Percentiles rank a stretch among this genome's conserved stretches.
These are phyloP conservation scores for Pestalotiopsis sp. DNA, from an alignment of 2,329 filamentous ascomycete species.

Conservation along the genomic window DNA sequence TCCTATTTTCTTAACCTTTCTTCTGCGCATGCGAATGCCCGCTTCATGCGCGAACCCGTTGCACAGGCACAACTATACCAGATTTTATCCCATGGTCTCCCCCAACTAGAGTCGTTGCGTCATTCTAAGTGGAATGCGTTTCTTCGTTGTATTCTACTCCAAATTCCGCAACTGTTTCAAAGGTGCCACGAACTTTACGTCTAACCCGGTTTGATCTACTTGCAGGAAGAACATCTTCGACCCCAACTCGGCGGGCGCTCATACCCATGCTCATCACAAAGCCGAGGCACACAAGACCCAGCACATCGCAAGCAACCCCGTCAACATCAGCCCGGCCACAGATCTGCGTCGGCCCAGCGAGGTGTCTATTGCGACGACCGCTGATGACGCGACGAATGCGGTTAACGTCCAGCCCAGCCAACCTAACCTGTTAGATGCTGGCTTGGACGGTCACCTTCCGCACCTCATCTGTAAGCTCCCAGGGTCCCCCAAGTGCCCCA, in stretches of 20 bases:
- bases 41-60: not conserved
- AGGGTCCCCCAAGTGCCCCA: conserved; percentile 9
- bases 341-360: conserved; percentile 27
- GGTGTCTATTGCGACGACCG: conserved; percentile 25
- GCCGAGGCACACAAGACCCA: conserved; percentile 48
- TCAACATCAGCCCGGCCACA: conserved; percentile 36
- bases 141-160: not conserved
- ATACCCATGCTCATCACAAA: conserved; percentile 27
- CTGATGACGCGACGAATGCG: conserved; percentile 26
- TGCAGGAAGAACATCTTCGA: conserved; percentile 35
- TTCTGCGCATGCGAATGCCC: not conserved
- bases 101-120: not conserved
- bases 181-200: not conserved
- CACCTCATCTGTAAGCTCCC: conserved; percentile 51
- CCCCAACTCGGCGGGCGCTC: conserved; percentile 24
- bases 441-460: conserved; percentile 46
- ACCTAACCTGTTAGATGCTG: conserved; percentile 21
- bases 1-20: not conserved
- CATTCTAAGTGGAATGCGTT: not conserved
- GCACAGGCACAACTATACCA: not conserved
- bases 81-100: not conserved
- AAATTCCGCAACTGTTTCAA: conserved; percentile 3
- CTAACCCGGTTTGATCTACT: conserved; percentile 26
- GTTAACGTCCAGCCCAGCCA: conserved; percentile 15
- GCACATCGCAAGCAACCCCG: conserved; percentile 31